Evolutionary conservation across 169 alveolate species (phyloP).

Genomic region (Blepharisma undulans): DNA sequence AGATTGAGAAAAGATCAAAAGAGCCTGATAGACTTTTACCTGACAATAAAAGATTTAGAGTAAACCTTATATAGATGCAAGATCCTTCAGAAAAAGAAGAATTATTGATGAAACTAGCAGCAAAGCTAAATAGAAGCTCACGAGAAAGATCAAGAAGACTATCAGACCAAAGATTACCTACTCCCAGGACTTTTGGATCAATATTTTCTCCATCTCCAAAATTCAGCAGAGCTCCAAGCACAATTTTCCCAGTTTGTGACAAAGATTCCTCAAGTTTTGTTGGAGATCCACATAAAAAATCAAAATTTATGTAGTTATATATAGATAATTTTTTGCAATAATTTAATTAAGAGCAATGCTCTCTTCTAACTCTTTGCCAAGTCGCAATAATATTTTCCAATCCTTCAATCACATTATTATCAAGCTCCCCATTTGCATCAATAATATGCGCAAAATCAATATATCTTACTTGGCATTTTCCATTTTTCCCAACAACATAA

Average conservation of each 20-base stretch:
- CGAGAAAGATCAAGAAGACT: neutral
- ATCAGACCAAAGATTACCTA: neutral
- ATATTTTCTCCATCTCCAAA: neutral
- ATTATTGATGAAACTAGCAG: neutral
- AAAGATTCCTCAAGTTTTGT: neutral
- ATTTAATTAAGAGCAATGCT: neutral
- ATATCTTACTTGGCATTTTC: constrained; percentile 8
- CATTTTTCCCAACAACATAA: constrained; percentile 28
- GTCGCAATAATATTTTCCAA: neutral
- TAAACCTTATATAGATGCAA: neutral
- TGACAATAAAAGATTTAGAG: neutral
- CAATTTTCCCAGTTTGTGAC: neutral
- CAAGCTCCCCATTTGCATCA: constrained; percentile 8
- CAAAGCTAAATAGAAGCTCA: neutral
- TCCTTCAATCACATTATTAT: neutral
- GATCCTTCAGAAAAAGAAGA: neutral
- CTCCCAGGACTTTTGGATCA: neutral
- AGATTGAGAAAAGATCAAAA: neutral
- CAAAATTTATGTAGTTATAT: neutral
- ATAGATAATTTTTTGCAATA: neutral
- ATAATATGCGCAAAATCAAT: constrained; percentile 22
- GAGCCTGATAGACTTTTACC: neutral
- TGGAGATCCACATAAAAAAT: neutral
- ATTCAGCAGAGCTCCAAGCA: neutral
- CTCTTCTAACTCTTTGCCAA: constrained; percentile 17